These are phyloP conservation scores for Saccharomycopsis fibuligera DNA, from an alignment of 805 yeast genomes.

Conservation along the genomic window DNA sequence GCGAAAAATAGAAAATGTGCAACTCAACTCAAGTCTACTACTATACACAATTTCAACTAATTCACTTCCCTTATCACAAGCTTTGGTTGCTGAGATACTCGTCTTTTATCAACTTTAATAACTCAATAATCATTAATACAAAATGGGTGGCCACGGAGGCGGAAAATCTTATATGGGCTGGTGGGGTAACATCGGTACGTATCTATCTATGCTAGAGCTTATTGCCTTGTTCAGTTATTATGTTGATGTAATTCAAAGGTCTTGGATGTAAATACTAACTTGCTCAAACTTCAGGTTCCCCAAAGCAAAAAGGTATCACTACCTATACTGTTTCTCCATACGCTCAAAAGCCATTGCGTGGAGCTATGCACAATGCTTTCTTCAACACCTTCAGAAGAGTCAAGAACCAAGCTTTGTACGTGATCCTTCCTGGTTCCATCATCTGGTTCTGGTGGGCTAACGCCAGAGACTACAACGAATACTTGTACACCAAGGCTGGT, in stretches of 20 bases:
- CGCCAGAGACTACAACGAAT: conserved; percentile 88
- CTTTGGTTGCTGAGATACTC: no score
- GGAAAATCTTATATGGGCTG: conserved; percentile 86
- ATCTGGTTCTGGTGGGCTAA: conserved; percentile 83
- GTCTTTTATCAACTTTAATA: no score
- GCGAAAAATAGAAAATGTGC: no score
- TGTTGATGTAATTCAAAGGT: not conserved
- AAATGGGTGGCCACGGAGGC: conserved; percentile 64
- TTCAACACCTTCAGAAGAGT: conserved; percentile 95
- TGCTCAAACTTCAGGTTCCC: conserved; percentile 40
- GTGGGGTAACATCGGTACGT: conserved; percentile 87
- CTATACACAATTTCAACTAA: no score
- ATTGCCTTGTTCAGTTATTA: not conserved
- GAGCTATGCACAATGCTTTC: conserved; percentile 74
- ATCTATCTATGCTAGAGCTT: not conserved
- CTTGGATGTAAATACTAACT: not conserved
- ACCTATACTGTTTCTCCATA: conserved; percentile 88
- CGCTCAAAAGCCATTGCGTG: conserved; percentile 89
- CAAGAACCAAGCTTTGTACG: conserved; percentile 73
- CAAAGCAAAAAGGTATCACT: conserved; percentile 79
- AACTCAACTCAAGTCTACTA: no score
- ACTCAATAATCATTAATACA: conserved; percentile 20
- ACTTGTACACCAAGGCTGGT: conserved; percentile 95
- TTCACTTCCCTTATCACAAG: no score
- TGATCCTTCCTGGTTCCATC: conserved; percentile 69